Evolutionary conservation across 345 rosid species (phyloP).

Genomic region (Clarkia xantiana): DNA sequence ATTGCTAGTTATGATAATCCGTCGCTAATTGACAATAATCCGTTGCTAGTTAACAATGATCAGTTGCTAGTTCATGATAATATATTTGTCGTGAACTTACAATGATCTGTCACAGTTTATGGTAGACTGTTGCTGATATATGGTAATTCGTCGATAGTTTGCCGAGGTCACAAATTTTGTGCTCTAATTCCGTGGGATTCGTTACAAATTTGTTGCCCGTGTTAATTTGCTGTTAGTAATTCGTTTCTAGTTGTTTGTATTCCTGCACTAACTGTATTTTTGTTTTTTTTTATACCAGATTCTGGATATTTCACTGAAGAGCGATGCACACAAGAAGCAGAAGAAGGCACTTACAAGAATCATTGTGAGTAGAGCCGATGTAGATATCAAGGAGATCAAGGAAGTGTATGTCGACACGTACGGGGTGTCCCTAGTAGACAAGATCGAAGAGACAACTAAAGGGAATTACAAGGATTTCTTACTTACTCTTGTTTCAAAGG

Average conservation of each 20-base stretch:
- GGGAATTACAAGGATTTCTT: constrained; percentile 78
- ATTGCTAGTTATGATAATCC: too few relatives aligned
- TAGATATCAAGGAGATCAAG: constrained; percentile 39
- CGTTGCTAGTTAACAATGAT: too few relatives aligned
- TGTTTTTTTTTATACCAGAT: constrained; percentile 27
- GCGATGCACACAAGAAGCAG: constrained; percentile 31
- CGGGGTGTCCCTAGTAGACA: constrained; percentile 32
- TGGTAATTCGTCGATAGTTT: too few relatives aligned
- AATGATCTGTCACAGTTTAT: too few relatives aligned
- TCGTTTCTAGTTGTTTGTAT: background rate
- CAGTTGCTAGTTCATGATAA: too few relatives aligned
- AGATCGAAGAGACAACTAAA: constrained; percentile 34
- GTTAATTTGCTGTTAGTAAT: background rate
- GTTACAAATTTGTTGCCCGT: too few relatives aligned
- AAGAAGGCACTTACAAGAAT: constrained; percentile 65
- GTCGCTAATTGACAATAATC: too few relatives aligned
- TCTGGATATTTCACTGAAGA: constrained; percentile 39
- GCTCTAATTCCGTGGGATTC: too few relatives aligned
- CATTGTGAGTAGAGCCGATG: constrained; percentile 52
- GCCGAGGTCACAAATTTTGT: too few relatives aligned
- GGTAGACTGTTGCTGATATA: too few relatives aligned
- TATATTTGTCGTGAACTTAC: too few relatives aligned
- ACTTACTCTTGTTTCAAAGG: constrained; percentile 38
- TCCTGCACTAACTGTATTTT: background rate
- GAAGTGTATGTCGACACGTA: constrained; percentile 27